Evolutionary conservation across 192 early-diverging fungal species (phyloP), one percentile per base, ranked within the genome.

Genomic region (Coemansia sp.): DNA sequence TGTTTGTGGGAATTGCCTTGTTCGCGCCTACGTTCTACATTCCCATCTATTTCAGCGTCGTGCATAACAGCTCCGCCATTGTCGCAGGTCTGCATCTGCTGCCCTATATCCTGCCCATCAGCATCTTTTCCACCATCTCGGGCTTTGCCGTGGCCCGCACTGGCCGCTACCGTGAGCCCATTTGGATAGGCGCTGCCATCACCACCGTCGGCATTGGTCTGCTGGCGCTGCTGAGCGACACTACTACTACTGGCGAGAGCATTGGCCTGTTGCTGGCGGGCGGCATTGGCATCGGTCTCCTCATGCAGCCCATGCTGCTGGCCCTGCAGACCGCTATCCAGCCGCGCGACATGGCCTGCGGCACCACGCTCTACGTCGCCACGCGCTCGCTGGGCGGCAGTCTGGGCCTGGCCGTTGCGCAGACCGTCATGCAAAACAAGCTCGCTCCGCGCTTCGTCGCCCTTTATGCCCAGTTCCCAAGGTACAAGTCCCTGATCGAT

Each of bases 251-350:
- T 1, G 85, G 75, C 15, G 53, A 77, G 63, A 67, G 80, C 32
- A 80, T 86, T 54, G 78, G 84, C 10, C 88, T 77, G 50, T 56
- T 89, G 41, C 46, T 91, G 15, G 64, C 90, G 36, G 35, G 76
- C 38, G 90, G 90, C 22, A 18, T 81, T 13, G 94, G 94, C 9
- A 51, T 85, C n/a, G 92, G 94, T 19, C 57, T 80, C 18, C 62
- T 81, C 26, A 67, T 92, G 51, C 90, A 90, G 68, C 82, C 83
- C 0, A 60, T 81, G 30, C 57, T 89, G 31, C 68, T 91, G 18
- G 83, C 76, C 22, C 65, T 83, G 21, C 90, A 93, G 60, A 77
- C 83, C 0, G 63, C 80, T 25, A 87, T 88, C 29, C 52, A 51
- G 19, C 46, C 65, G 2, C 54, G 57, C 22, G 75, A 87, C 27